Conservation (phyloP, 306 rosid species). For the Cicer yamashitae region DNA sequence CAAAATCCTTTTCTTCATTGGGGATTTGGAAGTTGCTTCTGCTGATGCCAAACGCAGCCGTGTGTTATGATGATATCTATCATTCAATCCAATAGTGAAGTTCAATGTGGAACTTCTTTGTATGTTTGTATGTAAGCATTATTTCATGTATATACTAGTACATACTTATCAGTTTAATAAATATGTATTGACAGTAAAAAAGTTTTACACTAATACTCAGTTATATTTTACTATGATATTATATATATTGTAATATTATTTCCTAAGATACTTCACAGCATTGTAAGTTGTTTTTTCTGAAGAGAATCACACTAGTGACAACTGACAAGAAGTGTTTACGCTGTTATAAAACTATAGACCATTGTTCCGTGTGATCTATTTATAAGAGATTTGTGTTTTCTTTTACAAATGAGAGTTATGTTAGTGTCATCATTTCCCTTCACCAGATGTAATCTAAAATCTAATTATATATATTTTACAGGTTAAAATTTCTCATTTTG, state of each 20-base stretch:
- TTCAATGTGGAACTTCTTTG: constrained; percentile 36
- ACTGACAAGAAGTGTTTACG: neutral
- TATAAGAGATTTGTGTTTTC: too few relatives aligned
- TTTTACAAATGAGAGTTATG: too few relatives aligned
- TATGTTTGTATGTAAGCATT: constrained; percentile 33
- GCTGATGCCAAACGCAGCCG: constrained; percentile 67
- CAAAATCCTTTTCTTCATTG: constrained; percentile 75
- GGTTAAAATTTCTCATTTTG: neutral
- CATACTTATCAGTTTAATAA: neutral
- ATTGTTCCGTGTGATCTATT: neutral
- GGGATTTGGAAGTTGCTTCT: constrained; percentile 83
- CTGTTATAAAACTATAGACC: constrained; percentile 1
- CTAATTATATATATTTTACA: neutral
- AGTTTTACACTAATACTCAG: neutral
- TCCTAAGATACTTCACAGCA: neutral
- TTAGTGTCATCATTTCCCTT: neutral
- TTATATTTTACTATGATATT: neutral
- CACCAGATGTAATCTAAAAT: neutral
- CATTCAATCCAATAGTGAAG: neutral
- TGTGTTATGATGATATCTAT: constrained; percentile 42
- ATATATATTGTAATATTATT: too few relatives aligned
- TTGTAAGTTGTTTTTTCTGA: neutral
- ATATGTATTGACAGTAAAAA: neutral
- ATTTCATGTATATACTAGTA: constrained; percentile 41
- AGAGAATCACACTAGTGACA: neutral